Evolutionary conservation across 495 filamentous ascomycete species (phyloP), one percentile per base, ranked within the genome.

Genomic region (Daldinia childiae): DNA sequence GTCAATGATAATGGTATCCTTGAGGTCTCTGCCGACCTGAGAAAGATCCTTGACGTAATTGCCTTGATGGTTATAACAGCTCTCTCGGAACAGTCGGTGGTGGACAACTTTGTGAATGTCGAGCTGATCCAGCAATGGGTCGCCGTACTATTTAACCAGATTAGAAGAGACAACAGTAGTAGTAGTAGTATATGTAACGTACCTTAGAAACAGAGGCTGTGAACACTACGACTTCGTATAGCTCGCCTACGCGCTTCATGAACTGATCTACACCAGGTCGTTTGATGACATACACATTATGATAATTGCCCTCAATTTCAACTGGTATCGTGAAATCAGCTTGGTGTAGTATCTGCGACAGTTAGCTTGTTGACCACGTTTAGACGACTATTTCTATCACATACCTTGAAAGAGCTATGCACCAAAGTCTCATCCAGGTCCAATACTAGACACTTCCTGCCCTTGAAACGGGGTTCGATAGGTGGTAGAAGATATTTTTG

Each of bases 251-350:
- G 32, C 95, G 87, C 81, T 98, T 99, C 93, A 99, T 97, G 80
- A 99, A 99, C 68, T 95, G 89, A 77, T 99, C 95, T 15, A 98
- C 95, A 29, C 95, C 95, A 24, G 95, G 95, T 62, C 95, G 89
- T 81, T 99, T 99, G 78, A 98, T 98, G 56, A 99, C 95, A 78
- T 99, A 99, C 52, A 99, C 97, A 72, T 99, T 99, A 80, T 99
- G 95, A 77, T 94, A 98, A 78, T 97, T 95, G 15, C 95, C 95
- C 80, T 99, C 95, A 65, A 99, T 99, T 78, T 99, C 95, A 34
- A 99, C 96, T 1, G 95, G 95, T 77, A 99, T 98, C 12, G 96
- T 99, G 75, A 99, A 98, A 82, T 99, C 95, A 50, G 95, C 96
- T 83, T 98, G 95, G 71, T 98, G 93, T 50, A 99, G 87, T 71